phyloP scores from a whole-genome alignment of 495 filamentous ascomycete genomes.

The Tirmania nivea region DNA sequence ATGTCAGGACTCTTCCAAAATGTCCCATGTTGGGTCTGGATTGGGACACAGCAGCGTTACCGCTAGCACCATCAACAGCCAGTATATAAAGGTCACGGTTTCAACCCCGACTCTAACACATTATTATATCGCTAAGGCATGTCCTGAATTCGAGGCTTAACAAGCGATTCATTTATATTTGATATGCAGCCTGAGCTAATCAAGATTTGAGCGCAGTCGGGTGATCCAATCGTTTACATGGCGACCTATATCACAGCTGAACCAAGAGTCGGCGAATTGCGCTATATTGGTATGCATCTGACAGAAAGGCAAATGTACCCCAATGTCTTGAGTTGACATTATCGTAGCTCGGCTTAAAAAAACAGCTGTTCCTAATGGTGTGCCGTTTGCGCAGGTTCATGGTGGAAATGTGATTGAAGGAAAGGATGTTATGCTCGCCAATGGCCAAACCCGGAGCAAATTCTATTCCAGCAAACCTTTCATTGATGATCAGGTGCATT shows the following conservation, averaged over 20 bases:
- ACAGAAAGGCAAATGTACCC: neutral
- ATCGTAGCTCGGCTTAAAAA: conserved; percentile 31
- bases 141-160: neutral
- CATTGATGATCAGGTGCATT: conserved; percentile 44
- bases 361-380: conserved; percentile 31
- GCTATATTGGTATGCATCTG: conserved; percentile 27
- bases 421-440: conserved; percentile 38
- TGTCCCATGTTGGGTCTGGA: conserved; percentile 38
- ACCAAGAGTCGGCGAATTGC: conserved; percentile 38
- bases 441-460: conserved; percentile 41
- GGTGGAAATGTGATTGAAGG: conserved; percentile 34
- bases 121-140: conserved; percentile 36
- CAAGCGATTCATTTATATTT: neutral
- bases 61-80: conserved; percentile 21
- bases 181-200: neutral
- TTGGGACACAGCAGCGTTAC: conserved; percentile 37
- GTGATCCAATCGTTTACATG: conserved; percentile 38
- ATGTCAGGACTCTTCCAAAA: conserved; percentile 30
- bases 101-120: conserved; percentile 37
- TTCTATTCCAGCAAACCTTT: conserved; percentile 46
- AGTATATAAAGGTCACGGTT: conserved; percentile 35
- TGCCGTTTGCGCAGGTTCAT: conserved; percentile 28
- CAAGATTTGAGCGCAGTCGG: conserved; percentile 10
- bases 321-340: neutral
- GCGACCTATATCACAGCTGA: conserved; percentile 40